These are phyloP conservation scores for Chlamydomonas reinhardtii DNA, from an alignment of 163 green algal genomes.

Conservation along the genomic window DNA sequence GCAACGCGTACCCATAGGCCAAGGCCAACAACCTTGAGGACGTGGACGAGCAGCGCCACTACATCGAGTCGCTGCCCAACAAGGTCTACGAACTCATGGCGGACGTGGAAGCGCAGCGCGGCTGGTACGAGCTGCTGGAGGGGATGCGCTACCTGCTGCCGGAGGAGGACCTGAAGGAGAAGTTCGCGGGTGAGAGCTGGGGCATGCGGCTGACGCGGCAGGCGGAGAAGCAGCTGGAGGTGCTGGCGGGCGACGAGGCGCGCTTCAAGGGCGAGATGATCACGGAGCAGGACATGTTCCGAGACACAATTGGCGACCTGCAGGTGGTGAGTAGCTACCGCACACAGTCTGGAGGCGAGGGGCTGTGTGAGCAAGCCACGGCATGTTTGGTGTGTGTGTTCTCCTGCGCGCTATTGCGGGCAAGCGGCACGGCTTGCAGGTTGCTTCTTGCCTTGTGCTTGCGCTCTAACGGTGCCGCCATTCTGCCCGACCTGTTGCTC, in stretches of 20 bases:
- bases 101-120: conserved; percentile 64
- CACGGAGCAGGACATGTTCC: conserved; percentile 78
- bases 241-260: conserved; percentile 61
- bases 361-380: too few relatives aligned
- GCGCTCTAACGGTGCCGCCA: too few relatives aligned
- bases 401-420: too few relatives aligned
- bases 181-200: conserved; percentile 71
- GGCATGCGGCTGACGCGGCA: conserved; percentile 65
- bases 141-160: conserved; percentile 72
- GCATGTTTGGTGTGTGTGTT: too few relatives aligned
- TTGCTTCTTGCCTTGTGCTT: too few relatives aligned
- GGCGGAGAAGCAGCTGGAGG: conserved; percentile 64
- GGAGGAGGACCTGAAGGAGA: conserved; percentile 79
- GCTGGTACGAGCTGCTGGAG: conserved; percentile 83
- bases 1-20: background rate
- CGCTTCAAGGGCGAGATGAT: conserved; percentile 76
- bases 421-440: too few relatives aligned
- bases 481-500: too few relatives aligned
- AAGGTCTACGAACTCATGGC: conserved; percentile 60
- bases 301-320: conserved; percentile 63
- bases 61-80: conserved; percentile 77
- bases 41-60: conserved; percentile 77
- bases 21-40: conserved; percentile 76
- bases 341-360: too few relatives aligned
- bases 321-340: conserved; percentile 51